phyloP scores from a whole-genome alignment of 768 basidiomycete species.

The Asterophora lycoperdoides region DNA sequence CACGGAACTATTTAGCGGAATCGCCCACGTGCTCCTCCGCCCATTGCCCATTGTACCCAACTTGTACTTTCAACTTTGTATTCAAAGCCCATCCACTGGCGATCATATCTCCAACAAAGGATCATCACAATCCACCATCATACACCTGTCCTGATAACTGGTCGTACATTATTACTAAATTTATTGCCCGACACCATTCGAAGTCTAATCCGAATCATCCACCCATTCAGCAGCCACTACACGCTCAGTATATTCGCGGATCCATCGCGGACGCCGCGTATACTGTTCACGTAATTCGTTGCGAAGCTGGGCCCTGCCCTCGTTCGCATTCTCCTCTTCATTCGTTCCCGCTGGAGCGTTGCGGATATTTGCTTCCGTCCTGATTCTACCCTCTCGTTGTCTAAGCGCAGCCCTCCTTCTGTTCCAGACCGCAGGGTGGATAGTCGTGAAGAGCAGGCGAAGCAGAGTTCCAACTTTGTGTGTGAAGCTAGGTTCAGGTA shows the following conservation, averaged over 20 bases:
- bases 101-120: slow-evolving; percentile 12
- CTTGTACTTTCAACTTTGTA: not conserved
- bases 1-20: slow-evolving; percentile 4
- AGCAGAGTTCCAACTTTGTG: slow-evolving; percentile 54
- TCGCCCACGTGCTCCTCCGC: slow-evolving; percentile 12
- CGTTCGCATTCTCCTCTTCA: slow-evolving; percentile 26
- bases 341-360: slow-evolving; percentile 27
- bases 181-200: slow-evolving; percentile 16
- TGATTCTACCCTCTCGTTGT: slow-evolving; percentile 59
- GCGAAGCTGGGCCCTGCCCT: slow-evolving; percentile 32
- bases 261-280: slow-evolving; percentile 53
- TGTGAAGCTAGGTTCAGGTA: slow-evolving; percentile 41
- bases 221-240: slow-evolving; percentile 65
- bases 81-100: not conserved
- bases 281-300: slow-evolving; percentile 47
- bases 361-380: slow-evolving; percentile 57
- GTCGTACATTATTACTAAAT: slow-evolving; percentile 18
- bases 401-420: slow-evolving; percentile 55
- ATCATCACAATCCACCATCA: slow-evolving; percentile 7
- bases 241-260: slow-evolving; percentile 58
- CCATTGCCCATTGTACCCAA: slow-evolving; percentile 9
- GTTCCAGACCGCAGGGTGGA: slow-evolving; percentile 76
- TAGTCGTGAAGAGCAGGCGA: slow-evolving; percentile 51
- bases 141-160: not conserved
- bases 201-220: slow-evolving; percentile 52